Percentiles rank a stretch among this genome's conserved stretches.
Evolutionary conservation across 352 stramenopile species (phyloP).

Genomic region (Phytopythium cucurbitacearum): DNA sequence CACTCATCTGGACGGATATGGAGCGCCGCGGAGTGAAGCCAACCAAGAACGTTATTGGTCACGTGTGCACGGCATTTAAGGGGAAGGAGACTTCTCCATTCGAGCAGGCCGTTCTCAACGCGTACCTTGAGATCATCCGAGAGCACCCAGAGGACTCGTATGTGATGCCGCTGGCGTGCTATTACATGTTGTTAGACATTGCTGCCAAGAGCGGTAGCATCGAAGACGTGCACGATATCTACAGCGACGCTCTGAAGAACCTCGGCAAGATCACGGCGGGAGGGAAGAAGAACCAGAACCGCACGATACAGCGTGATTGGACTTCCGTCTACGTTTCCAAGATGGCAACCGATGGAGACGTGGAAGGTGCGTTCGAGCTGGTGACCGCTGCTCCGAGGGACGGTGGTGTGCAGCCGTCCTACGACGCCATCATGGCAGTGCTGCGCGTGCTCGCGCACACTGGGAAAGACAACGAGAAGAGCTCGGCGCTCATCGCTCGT

Average conservation of each 20-base stretch:
- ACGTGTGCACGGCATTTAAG: conserved; percentile 14
- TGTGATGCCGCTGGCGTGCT: conserved; percentile 30
- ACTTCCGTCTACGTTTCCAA: conserved; percentile 6
- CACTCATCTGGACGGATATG: conserved; percentile 42
- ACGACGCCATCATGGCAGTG: conserved; percentile 3
- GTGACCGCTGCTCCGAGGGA: conserved; percentile 1
- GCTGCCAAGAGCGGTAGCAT: conserved; percentile 20
- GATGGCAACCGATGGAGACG: conserved; percentile 3
- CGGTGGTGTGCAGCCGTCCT: background rate
- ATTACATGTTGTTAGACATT: conserved; percentile 32
- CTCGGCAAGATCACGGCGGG: background rate
- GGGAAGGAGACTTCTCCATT: background rate
- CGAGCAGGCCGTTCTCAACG: conserved; percentile 6
- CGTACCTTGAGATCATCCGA: too few relatives aligned
- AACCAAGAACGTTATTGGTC: conserved; percentile 26
- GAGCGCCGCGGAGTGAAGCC: conserved; percentile 19
- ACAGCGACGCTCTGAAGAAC: conserved; percentile 27
- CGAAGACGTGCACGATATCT: conserved; percentile 32
- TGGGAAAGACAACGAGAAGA: background rate
- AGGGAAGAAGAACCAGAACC: background rate
- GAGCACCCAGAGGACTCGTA: conserved; percentile 6
- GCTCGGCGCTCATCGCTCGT: background rate
- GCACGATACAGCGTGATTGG: conserved; percentile 1
- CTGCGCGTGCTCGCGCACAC: background rate
- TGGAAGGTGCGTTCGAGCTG: background rate